Percentiles rank a stretch among this genome's conserved stretches.
phyloP scores from a whole-genome alignment of 1,139 yeast species.

The Meyerozyma guilliermondii region DNA sequence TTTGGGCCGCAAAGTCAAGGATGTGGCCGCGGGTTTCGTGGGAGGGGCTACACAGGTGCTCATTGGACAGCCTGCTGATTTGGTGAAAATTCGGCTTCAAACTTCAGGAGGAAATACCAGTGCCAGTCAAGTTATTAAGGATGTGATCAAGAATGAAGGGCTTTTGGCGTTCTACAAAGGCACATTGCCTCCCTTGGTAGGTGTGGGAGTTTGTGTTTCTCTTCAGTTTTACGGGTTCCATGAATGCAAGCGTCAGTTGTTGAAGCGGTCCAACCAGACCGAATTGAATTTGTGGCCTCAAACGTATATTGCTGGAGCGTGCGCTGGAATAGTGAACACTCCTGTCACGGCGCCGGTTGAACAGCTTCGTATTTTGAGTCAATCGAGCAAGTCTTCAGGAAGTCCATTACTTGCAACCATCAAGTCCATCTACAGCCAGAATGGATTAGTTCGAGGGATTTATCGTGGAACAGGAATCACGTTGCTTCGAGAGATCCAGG shows the following conservation, averaged over 20 bases:
- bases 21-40: slow-evolving; percentile 47
- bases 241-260: slow-evolving; percentile 63
- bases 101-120: slow-evolving; percentile 35
- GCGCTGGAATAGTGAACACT: slow-evolving; percentile 73
- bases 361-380: slow-evolving; percentile 67
- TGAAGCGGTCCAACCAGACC: slow-evolving; percentile 22
- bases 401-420: slow-evolving; percentile 41
- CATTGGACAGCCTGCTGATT: slow-evolving; percentile 72
- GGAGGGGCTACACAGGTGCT: slow-evolving; percentile 66
- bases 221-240: slow-evolving; percentile 75
- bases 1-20: slow-evolving; percentile 53
- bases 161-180: slow-evolving; percentile 30
- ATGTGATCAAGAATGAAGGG: slow-evolving; percentile 59
- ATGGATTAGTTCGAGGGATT: slow-evolving; percentile 49
- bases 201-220: slow-evolving; percentile 73
- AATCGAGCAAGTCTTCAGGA: slow-evolving; percentile 49
- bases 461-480: slow-evolving; percentile 62
- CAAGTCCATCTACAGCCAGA: slow-evolving; percentile 35
- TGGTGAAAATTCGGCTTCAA: slow-evolving; percentile 62
- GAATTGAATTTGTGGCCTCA: slow-evolving; percentile 53
- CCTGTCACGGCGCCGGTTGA: slow-evolving; percentile 73
- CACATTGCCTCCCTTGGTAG: slow-evolving; percentile 41
- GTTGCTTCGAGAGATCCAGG: slow-evolving; percentile 64
- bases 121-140: slow-evolving; percentile 46
- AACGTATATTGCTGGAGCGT: slow-evolving; percentile 68